Evolutionary conservation across 768 basidiomycete genomes (phyloP).

Genomic region (Phaeotremella skinneri): DNA sequence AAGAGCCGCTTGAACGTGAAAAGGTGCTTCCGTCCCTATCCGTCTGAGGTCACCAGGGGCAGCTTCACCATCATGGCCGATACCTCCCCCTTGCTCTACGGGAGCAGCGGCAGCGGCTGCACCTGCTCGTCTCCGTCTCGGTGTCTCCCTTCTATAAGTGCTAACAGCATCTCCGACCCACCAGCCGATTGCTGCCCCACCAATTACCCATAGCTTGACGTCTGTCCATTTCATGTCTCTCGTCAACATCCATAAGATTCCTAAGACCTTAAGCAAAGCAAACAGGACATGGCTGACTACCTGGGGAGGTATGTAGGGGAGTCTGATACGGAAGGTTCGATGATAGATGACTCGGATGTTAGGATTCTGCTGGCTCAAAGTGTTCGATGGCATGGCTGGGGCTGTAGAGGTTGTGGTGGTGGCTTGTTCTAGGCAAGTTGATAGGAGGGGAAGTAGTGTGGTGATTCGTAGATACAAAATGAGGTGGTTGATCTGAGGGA

Average conservation of each 20-base stretch:
- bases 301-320: constrained; percentile 19
- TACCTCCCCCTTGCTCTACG: background rate
- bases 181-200: constrained; percentile 29
- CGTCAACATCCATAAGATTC: constrained; percentile 42
- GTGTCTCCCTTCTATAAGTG: constrained; percentile 3
- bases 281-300: constrained; percentile 25
- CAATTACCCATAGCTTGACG: constrained; percentile 32
- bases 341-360: constrained; percentile 11
- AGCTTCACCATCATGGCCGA: background rate
- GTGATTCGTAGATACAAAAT: constrained; percentile 34
- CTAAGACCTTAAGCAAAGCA: constrained; percentile 24
- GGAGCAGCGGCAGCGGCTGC: background rate
- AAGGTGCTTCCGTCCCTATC: background rate
- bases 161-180: constrained; percentile 27
- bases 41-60: background rate
- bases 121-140: constrained; percentile 1
- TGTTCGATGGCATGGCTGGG: background rate
- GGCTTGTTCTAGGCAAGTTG: constrained; percentile 8
- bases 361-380: background rate
- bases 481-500: constrained; percentile 29
- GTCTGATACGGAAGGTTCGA: constrained; percentile 17
- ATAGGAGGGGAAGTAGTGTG: constrained; percentile 24
- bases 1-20: background rate
- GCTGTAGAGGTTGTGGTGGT: constrained; percentile 7
- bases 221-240: constrained; percentile 38